Evolutionary conservation across 2,329 filamentous ascomycete species (phyloP), one percentile per base, ranked within the genome.

Genomic region (Trichoderma pleuroti): DNA sequence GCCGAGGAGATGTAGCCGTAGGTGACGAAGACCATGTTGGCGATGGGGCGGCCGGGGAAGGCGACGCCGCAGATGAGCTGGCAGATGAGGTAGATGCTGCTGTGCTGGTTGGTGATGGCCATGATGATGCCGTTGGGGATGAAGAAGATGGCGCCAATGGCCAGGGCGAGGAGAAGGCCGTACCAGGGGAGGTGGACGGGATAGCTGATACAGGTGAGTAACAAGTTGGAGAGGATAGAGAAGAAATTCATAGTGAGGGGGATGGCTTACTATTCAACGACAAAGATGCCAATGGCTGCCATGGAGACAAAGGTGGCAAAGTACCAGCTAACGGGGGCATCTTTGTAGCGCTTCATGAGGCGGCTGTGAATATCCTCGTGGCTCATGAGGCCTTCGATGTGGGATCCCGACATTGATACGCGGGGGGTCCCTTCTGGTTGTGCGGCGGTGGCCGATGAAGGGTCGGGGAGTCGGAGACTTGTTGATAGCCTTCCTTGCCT

Each of bases 21-120:
- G 0, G 93, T 96, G 61, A 95, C 93, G 76, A 97, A 97, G 42
- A 97, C 92, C 93, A 97, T 97, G 80, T 97, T 96, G 64, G 93
- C 93, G 12, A 97, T 92, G 1, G 93, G 93, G 1, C 92, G 90
- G 32, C 93, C 93, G 0, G 93, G 93, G 78, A 97, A 97, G 18
- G 93, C 85, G 64, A 88, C 90, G 68, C 93, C 93, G 73, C 92
- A 95, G 73, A 96, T 90, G 70, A 97, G 86, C 80, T 96, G 93
- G 79, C 93, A 95, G 75, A 96, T 92, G 42, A 96, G 86, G 78
- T 95, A 96, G 74, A 95, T 93, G 79, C 91, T 93, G 80, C 90
- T 93, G 80, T 96, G 92, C 78, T 95, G 93, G 79, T 96, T 97
- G 11, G 93, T 97, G 74, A 97, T 93, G 18, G 93, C 93, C 92